A percentile compares a stretch with the other conserved stretches of the same genome.
phyloP scores from a whole-genome alignment of 192 early-diverging fungal genomes.

The Backusella tarrabulga region DNA sequence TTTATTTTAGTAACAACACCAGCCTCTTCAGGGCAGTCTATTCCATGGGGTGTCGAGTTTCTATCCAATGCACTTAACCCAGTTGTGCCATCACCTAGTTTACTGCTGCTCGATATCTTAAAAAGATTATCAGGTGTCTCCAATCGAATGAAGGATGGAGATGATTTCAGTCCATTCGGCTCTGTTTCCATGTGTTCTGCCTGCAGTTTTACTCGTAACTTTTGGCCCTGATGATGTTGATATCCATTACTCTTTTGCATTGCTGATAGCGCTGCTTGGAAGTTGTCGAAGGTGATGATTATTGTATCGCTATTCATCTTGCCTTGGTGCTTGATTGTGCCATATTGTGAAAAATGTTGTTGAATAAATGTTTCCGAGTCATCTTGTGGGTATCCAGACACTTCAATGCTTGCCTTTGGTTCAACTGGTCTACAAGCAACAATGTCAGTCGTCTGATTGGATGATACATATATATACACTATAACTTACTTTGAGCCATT shows the following conservation, averaged over 20 bases:
- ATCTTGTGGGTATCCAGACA: neutral
- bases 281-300: neutral
- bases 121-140: neutral
- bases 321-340: neutral
- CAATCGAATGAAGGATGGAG: neutral
- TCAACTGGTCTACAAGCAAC: neutral
- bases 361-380: neutral
- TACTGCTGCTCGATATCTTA: neutral
- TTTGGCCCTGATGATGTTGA: neutral
- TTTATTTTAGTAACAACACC: neutral
- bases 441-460: neutral
- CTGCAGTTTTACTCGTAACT: neutral
- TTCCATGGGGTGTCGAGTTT: conserved; percentile 21
- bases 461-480: neutral
- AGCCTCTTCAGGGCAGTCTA: conserved; percentile 6
- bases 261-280: neutral
- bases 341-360: conserved; percentile 1
- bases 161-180: neutral
- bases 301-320: neutral
- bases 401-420: conserved; percentile 1
- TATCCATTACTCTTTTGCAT: neutral
- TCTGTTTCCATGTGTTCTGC: neutral
- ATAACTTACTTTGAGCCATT: neutral
- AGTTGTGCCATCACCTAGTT: neutral
- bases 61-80: conserved; percentile 2